A percentile compares a stretch with the other conserved stretches of the same genome.
phyloP scores from a whole-genome alignment of 768 basidiomycete species.

The Hebeloma cylindrosporum region DNA sequence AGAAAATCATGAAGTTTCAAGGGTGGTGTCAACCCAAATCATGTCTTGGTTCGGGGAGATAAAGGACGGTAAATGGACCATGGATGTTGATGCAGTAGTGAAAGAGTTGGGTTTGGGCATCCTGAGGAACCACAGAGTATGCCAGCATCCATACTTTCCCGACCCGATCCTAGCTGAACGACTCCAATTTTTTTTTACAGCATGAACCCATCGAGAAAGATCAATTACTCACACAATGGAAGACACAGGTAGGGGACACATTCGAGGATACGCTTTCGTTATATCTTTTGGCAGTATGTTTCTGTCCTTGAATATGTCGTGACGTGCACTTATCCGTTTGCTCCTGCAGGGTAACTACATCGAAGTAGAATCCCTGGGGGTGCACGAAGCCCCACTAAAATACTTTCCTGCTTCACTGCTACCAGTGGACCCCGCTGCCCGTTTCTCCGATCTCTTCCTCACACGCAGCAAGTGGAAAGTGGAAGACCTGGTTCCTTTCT shows the following conservation, averaged over 20 bases:
- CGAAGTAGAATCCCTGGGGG: slow-evolving; percentile 37
- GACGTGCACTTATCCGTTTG: background rate
- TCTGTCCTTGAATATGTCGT: background rate
- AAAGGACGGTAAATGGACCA: slow-evolving; percentile 56
- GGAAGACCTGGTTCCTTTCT: slow-evolving; percentile 80
- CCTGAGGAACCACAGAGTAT: slow-evolving; percentile 60
- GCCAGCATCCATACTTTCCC: too few relatives aligned
- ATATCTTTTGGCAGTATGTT: slow-evolving; percentile 63
- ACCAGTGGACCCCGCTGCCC: slow-evolving; percentile 72
- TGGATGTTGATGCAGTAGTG: slow-evolving; percentile 62
- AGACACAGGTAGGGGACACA: slow-evolving; percentile 69
- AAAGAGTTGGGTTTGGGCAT: slow-evolving; percentile 78
- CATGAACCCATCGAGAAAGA: slow-evolving; percentile 56
- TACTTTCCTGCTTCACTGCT: slow-evolving; percentile 80
- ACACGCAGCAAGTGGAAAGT: slow-evolving; percentile 73
- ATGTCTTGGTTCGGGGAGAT: slow-evolving; percentile 82
- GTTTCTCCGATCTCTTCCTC: slow-evolving; percentile 88
- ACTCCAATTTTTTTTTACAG: slow-evolving; percentile 32
- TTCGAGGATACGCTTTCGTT: slow-evolving; percentile 67
- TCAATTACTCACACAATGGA: slow-evolving; percentile 69
- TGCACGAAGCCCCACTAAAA: slow-evolving; percentile 41
- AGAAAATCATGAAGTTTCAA: slow-evolving; percentile 70
- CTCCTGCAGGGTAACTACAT: slow-evolving; percentile 73
- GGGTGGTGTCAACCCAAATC: slow-evolving; percentile 62
- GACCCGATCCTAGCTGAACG: background rate